A percentile compares a stretch with the other conserved stretches of the same genome.
These are phyloP conservation scores for Fusarium zealandicum DNA, from an alignment of 2,329 filamentous ascomycete species.

Conservation along the genomic window DNA sequence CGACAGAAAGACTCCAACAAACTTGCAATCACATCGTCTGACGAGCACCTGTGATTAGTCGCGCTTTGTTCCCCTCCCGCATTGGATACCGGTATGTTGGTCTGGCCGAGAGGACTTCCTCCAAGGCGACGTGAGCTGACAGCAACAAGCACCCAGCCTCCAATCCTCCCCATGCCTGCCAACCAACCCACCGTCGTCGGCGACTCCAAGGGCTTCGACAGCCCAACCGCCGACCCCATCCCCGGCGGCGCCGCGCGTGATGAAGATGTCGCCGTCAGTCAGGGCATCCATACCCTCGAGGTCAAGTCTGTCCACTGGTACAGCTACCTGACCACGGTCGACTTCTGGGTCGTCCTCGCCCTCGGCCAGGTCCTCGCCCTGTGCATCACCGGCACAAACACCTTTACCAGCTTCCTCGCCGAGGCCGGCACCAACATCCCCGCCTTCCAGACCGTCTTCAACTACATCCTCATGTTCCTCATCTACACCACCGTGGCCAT, in stretches of 20 bases:
- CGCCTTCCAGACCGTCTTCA: constrained; percentile 95
- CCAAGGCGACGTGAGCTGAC: constrained; percentile 1
- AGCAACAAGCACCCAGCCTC: background rate
- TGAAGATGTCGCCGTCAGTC: constrained; percentile 51
- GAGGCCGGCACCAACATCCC: constrained; percentile 77
- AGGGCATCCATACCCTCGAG: constrained; percentile 64
- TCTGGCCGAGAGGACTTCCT: background rate
- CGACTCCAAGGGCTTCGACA: constrained; percentile 37
- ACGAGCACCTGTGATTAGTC: too few species aligned
- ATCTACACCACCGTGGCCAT: constrained; percentile 84
- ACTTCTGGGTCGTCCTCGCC: constrained; percentile 86
- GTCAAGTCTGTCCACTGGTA: constrained; percentile 64
- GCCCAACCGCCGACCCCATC: constrained; percentile 23
- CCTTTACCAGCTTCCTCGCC: constrained; percentile 80
- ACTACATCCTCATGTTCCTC: constrained; percentile 83
- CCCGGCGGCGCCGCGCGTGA: constrained; percentile 13
- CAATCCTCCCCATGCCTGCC: constrained; percentile 20
- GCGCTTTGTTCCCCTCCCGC: too few species aligned
- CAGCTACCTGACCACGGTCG: constrained; percentile 79
- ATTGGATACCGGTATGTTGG: constrained; percentile 11
- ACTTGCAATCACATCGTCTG: background rate
- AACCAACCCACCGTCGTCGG: constrained; percentile 13
- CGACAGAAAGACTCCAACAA: constrained; percentile 61
- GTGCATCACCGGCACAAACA: constrained; percentile 92
- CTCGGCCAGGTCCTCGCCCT: constrained; percentile 87